These are phyloP conservation scores for Salix exigua DNA, from an alignment of 345 rosid genomes.

Conservation along the genomic window DNA sequence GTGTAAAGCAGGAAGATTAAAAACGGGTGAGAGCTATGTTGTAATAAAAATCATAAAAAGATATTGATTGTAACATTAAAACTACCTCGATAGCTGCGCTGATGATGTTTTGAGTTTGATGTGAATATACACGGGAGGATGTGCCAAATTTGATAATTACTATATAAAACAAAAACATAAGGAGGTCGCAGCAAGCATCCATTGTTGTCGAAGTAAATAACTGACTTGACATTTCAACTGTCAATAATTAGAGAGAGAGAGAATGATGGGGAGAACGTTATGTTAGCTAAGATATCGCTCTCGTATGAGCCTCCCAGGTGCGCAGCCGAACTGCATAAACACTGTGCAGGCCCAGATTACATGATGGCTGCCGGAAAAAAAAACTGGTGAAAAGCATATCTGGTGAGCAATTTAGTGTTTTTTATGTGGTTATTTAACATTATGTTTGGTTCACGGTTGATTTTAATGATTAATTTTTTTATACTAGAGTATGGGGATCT, in stretches of 20 bases:
- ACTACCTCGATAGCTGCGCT: too few relatives aligned
- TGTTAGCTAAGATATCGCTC: neutral
- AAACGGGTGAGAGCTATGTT: too few relatives aligned
- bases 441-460: too few relatives aligned
- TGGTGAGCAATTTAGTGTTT: too few relatives aligned
- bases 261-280: neutral
- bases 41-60: too few relatives aligned
- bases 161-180: neutral
- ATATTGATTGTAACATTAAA: too few relatives aligned
- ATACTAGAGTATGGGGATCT: too few relatives aligned
- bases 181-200: neutral
- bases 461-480: too few relatives aligned
- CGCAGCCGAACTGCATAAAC: neutral
- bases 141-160: neutral
- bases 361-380: neutral
- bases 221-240: neutral
- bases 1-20: neutral
- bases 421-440: too few relatives aligned
- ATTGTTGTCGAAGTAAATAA: neutral
- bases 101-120: too few relatives aligned
- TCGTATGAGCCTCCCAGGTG: neutral
- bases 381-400: neutral
- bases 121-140: neutral
- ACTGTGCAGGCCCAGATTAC: neutral
- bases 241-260: neutral